Percentiles rank a stretch among this genome's conserved stretches.
Evolutionary conservation across 169 alveolate species (phyloP).

Genomic region (Cryptosporidium meleagridis): DNA sequence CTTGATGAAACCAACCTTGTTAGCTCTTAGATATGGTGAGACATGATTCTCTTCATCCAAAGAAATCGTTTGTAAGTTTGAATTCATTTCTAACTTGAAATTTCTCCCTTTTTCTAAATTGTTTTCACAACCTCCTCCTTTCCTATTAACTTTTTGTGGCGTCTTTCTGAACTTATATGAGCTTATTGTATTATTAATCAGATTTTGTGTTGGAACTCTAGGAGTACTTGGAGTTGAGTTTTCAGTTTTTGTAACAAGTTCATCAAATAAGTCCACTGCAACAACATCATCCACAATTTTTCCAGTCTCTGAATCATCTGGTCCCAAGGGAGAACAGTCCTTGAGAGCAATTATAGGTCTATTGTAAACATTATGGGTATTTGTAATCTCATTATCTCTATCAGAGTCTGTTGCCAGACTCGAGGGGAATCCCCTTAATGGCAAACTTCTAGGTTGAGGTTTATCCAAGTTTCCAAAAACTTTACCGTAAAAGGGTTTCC

Average conservation of each 20-base stretch:
- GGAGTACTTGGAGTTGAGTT: slow-evolving; percentile 42
- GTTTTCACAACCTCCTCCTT: not conserved
- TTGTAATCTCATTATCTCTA: slow-evolving; percentile 9
- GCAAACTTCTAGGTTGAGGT: slow-evolving; percentile 8
- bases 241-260: slow-evolving; percentile 44
- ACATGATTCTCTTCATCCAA: not conserved
- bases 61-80: not conserved
- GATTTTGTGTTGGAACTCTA: not conserved
- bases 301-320: slow-evolving; percentile 18
- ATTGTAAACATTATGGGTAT: slow-evolving; percentile 21
- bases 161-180: not conserved
- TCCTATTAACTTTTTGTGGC: not conserved
- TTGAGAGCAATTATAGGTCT: slow-evolving; percentile 19
- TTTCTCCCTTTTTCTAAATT: not conserved
- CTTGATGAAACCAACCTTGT: slow-evolving; percentile 28
- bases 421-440: slow-evolving; percentile 54
- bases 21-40: slow-evolving; percentile 1
- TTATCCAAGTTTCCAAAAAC: not conserved
- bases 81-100: not conserved
- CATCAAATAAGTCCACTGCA: slow-evolving; percentile 55
- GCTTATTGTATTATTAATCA: too few species aligned
- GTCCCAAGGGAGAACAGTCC: slow-evolving; percentile 1
- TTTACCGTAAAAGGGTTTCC: not conserved
- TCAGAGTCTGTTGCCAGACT: slow-evolving; percentile 30
- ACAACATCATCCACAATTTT: slow-evolving; percentile 66